phyloP scores from a whole-genome alignment of 2,329 filamentous ascomycete genomes.

The Zelopaecilomyces penicillatus region DNA sequence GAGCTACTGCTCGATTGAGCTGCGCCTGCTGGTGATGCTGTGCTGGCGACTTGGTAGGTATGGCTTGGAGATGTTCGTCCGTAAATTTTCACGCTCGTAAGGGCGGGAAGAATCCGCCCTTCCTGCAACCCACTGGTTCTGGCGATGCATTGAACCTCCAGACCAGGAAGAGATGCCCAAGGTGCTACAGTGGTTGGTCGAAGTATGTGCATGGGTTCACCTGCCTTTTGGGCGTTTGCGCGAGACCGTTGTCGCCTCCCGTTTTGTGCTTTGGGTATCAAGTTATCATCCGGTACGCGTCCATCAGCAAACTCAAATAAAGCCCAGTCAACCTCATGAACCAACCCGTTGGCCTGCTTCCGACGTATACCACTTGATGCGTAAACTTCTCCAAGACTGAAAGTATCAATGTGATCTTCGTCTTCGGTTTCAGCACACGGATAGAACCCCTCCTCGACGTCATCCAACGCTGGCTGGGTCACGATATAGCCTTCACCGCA shows the following conservation, averaged over 20 bases:
- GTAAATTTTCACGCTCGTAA: constrained; percentile 81
- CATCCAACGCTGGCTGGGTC: constrained; percentile 86
- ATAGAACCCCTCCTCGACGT: constrained; percentile 76
- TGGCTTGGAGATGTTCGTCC: constrained; percentile 74
- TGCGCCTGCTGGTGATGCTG: constrained; percentile 11
- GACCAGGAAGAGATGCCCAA: constrained; percentile 56
- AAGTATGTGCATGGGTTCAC: constrained; percentile 23
- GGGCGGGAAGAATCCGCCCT: constrained; percentile 66
- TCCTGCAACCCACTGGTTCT: constrained; percentile 77
- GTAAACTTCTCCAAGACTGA: constrained; percentile 73
- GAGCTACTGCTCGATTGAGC: constrained; percentile 13
- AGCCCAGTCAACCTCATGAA: constrained; percentile 95
- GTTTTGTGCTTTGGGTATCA: constrained; percentile 41
- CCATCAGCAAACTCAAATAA: constrained; percentile 71
- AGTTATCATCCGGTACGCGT: constrained; percentile 63
- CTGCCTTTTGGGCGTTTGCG: constrained; percentile 14
- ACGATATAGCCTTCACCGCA: constrained; percentile 72
- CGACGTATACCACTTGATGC: constrained; percentile 85
- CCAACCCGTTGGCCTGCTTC: constrained; percentile 59
- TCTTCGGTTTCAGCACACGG: constrained; percentile 62
- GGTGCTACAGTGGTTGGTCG: constrained; percentile 52
- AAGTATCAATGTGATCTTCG: constrained; percentile 75
- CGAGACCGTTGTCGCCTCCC: constrained; percentile 9
- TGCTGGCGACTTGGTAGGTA: constrained; percentile 51
- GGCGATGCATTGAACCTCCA: constrained; percentile 80